Evolutionary conservation across 345 rosid genomes (phyloP).

Genomic region (Syzygium aromaticum): DNA sequence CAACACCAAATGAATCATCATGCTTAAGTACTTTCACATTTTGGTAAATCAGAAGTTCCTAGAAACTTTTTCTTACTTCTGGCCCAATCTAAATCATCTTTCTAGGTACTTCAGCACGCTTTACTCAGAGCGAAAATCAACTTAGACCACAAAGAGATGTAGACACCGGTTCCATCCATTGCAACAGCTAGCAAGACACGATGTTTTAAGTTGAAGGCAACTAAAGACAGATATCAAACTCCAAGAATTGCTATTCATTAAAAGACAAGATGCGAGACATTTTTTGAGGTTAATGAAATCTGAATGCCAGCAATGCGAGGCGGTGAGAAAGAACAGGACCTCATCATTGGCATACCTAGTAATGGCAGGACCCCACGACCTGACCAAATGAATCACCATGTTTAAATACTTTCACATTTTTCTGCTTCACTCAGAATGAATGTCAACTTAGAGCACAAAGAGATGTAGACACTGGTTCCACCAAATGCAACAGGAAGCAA

Average conservation of each 20-base stretch:
- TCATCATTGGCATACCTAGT: conserved; percentile 87
- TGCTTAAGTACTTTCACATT: background rate
- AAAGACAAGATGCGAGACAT: background rate
- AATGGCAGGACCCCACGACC: conserved; percentile 97
- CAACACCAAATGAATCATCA: background rate
- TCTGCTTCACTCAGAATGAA: background rate
- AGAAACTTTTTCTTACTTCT: background rate
- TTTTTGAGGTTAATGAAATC: background rate
- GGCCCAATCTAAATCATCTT: background rate
- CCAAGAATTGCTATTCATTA: background rate
- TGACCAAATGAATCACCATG: conserved; percentile 4
- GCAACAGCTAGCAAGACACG: background rate
- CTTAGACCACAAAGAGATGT: background rate
- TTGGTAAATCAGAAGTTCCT: background rate
- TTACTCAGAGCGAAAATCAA: background rate
- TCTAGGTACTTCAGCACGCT: background rate
- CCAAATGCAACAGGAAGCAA: background rate
- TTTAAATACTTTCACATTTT: background rate
- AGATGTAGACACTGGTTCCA: background rate
- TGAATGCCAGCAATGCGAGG: background rate
- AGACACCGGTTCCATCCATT: background rate
- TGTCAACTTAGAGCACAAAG: background rate
- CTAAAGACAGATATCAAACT: background rate
- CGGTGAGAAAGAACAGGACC: conserved; percentile 22
- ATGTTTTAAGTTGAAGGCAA: background rate